These are phyloP conservation scores for Ophiostoma triangulosporum DNA, from an alignment of 2,329 filamentous ascomycete genomes.

Conservation along the genomic window DNA sequence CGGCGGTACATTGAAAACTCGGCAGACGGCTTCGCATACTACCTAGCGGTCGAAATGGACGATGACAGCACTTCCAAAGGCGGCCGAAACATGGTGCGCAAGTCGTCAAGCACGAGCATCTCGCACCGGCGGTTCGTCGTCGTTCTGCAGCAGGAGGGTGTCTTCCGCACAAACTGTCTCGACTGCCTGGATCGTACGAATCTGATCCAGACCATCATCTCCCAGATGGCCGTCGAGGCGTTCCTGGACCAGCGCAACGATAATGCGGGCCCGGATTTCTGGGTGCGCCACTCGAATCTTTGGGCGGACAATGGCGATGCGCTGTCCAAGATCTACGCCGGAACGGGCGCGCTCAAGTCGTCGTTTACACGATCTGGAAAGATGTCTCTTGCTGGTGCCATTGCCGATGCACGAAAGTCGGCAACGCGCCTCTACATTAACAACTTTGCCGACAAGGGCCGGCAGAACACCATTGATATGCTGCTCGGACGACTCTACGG, in stretches of 20 bases:
- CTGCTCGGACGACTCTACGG: slow-evolving; percentile 74
- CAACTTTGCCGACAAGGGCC: slow-evolving; percentile 86
- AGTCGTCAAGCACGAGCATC: slow-evolving; percentile 9
- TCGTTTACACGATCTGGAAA: slow-evolving; percentile 91
- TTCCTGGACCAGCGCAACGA: slow-evolving; percentile 65
- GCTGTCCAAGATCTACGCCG: slow-evolving; percentile 88
- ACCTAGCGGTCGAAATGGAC: slow-evolving; percentile 60
- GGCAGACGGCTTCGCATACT: slow-evolving; percentile 84
- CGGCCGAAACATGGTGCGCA: not conserved
- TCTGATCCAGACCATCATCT: slow-evolving; percentile 88
- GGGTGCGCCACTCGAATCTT: slow-evolving; percentile 79
- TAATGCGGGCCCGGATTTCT: slow-evolving; percentile 64
- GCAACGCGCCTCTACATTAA: slow-evolving; percentile 93
- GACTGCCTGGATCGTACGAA: slow-evolving; percentile 96
- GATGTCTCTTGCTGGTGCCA: slow-evolving; percentile 83
- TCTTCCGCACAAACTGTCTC: slow-evolving; percentile 90
- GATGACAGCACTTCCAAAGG: slow-evolving; percentile 30
- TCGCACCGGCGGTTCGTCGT: slow-evolving; percentile 40
- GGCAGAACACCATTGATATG: slow-evolving; percentile 91
- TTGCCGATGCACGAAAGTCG: slow-evolving; percentile 92
- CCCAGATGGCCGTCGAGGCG: slow-evolving; percentile 77
- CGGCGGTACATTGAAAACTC: slow-evolving; percentile 64
- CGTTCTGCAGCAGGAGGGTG: slow-evolving; percentile 82
- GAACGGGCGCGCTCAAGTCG: slow-evolving; percentile 87
- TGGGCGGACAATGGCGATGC: slow-evolving; percentile 98